Base-by-base conservation (phyloP, 345 rosid species). In the Eucalyptus lansdowneana region DNA sequence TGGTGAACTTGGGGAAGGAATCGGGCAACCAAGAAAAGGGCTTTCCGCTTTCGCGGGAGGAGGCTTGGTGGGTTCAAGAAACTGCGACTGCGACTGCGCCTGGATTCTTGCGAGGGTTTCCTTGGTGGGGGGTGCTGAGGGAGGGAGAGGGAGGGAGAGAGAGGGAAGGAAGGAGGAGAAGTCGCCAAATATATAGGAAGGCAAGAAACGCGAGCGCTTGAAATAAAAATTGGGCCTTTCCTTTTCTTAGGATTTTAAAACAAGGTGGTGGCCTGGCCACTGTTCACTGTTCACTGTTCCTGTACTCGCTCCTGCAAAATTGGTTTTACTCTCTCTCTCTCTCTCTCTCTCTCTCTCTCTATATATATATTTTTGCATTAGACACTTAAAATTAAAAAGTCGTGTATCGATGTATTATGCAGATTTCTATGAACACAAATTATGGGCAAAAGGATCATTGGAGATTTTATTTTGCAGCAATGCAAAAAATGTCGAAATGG, bases 161-260 rank as follows among this genome's bases (percentile, higher is more conserved):
- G 15, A 25, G 19, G 25, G 21, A 24, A 53, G 56, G 42, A 37
- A 50, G 31, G n/a, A 22, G 50, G 89, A 37, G 89, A 10, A 8
- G 50, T 40, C 34, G 87, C 89, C 89, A 31, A 83, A 54, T 80
- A 88, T 80, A 56, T 80, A 67, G 89, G 87, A 56, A 67, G 34
- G 76, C 44, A 45, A 50, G 40, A 25, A 47, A 67, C 62, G 51
- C 15, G 42, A 44, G 88, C 88, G 69, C 65, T 12, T 12, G 29
- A 60, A 53, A 21, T 19, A 53, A 86, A 53, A 51, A 22, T 87
- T 5, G 25, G 27, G 17, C 3, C 88, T 56, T 24, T 7, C 47
- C 47, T 44, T 12, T 60, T 22, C 50, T 54, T 58, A 53, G 19
- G 81, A 10, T 37, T 37, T 34, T 17, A 9, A 72, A 72, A 3